phyloP scores from a whole-genome alignment of 495 filamentous ascomycete species.

The Xylaria telfairii region DNA sequence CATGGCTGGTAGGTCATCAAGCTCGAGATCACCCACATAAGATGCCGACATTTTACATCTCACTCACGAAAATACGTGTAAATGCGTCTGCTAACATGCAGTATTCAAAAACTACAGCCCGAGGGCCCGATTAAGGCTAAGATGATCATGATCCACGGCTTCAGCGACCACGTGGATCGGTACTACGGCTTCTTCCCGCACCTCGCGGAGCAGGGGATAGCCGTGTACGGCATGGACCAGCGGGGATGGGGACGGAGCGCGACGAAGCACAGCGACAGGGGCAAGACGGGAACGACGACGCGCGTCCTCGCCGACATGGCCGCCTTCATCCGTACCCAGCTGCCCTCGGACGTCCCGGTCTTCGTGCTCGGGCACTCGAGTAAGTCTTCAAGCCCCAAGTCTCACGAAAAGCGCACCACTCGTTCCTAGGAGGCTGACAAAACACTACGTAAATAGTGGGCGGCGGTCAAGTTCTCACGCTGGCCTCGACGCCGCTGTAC shows the following conservation, averaged over 20 bases:
- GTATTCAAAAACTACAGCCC: conserved; percentile 46
- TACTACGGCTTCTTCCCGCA: conserved; percentile 72
- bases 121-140: conserved; percentile 63
- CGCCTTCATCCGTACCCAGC: conserved; percentile 62
- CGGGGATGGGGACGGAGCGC: conserved; percentile 68
- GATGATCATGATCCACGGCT: conserved; percentile 83
- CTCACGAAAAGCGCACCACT: not conserved
- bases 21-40: not conserved
- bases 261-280: conserved; percentile 56
- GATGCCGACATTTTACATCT: conserved; percentile 22
- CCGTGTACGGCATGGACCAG: conserved; percentile 79
- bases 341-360: conserved; percentile 59
- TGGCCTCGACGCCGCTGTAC: conserved; percentile 50
- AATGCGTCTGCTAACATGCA: not conserved
- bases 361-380: conserved; percentile 88
- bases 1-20: conserved; percentile 72
- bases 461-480: conserved; percentile 70
- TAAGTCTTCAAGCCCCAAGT: conserved; percentile 1
- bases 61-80: not conserved
- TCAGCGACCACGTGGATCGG: conserved; percentile 81
- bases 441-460: conserved; percentile 61
- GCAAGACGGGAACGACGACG: conserved; percentile 72
- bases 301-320: conserved; percentile 78
- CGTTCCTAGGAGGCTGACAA: too few relatives aligned
- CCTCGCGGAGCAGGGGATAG: conserved; percentile 74